phyloP scores from a whole-genome alignment of 805 yeast species.

The Yamadazyma ubonensis region DNA sequence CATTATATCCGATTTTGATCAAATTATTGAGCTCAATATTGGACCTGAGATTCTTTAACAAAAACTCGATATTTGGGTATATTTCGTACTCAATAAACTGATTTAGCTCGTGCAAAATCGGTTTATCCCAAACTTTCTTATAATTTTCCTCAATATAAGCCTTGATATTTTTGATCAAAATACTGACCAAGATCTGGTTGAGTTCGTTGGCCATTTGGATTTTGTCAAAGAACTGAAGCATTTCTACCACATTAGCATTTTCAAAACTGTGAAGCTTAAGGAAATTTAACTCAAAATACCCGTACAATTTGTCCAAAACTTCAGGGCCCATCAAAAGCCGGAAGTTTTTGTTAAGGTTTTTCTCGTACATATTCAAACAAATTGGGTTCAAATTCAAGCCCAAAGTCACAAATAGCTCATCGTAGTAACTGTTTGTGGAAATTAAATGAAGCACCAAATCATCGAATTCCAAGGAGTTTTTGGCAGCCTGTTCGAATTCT shows the following conservation, averaged over 20 bases:
- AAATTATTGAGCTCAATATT: conserved; percentile 25
- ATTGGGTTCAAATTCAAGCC: conserved; percentile 20
- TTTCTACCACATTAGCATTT: conserved; percentile 1
- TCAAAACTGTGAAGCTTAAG: conserved; percentile 8
- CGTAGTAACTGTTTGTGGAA: conserved; percentile 23
- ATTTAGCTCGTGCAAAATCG: conserved; percentile 31
- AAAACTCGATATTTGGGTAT: conserved; percentile 33
- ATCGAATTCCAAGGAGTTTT: neutral
- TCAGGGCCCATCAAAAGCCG: conserved; percentile 17
- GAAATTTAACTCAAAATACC: conserved; percentile 13
- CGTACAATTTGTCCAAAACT: conserved; percentile 11
- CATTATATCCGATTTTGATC: conserved; percentile 37
- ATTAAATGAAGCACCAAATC: conserved; percentile 12
- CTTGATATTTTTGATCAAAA: conserved; percentile 38
- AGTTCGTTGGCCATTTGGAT: conserved; percentile 23
- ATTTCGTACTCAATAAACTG: conserved; percentile 39
- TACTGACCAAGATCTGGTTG: conserved; percentile 31
- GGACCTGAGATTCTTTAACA: conserved; percentile 15
- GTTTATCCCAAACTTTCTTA: conserved; percentile 37
- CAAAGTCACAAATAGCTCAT: conserved; percentile 19
- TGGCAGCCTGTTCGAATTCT: neutral
- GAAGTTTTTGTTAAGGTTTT: conserved; percentile 32
- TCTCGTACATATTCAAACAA: conserved; percentile 22
- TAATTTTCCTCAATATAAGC: conserved; percentile 29
- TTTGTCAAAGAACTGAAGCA: conserved; percentile 19